These are phyloP conservation scores for Heritiera fomes DNA, from an alignment of 345 rosid genomes.

Conservation along the genomic window DNA sequence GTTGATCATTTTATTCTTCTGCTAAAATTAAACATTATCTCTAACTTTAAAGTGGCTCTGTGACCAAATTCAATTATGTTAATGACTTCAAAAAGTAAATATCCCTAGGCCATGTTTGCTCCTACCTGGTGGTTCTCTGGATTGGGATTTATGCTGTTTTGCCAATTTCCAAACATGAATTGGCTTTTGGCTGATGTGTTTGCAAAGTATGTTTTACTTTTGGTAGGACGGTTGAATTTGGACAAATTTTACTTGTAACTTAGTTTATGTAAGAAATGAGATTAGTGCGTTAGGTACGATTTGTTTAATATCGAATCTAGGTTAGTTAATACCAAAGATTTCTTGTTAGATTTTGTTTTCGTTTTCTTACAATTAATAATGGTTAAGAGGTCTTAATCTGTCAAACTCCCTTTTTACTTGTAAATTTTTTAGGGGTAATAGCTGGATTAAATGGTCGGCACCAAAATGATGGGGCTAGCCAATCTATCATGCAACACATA, in stretches of 20 bases:
- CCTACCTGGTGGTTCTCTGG: not conserved
- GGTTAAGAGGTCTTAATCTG: slow-evolving; percentile 6
- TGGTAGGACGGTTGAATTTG: not conserved
- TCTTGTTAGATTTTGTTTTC: not conserved
- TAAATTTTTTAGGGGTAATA: not conserved
- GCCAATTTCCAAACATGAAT: not conserved
- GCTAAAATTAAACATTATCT: not conserved
- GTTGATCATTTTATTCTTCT: not conserved
- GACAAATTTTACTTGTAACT: not conserved
- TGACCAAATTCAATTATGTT: not conserved
- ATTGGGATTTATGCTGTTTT: not conserved
- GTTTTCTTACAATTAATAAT: not conserved
- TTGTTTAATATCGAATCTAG: not conserved
- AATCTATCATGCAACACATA: not conserved
- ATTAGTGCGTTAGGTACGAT: slow-evolving; percentile 16
- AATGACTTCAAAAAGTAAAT: not conserved
- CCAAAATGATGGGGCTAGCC: not conserved
- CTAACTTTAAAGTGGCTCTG: too few species aligned
- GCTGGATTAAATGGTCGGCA: not conserved
- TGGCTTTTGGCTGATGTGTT: not conserved
- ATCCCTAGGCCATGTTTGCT: not conserved
- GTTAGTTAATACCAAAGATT: slow-evolving; percentile 1
- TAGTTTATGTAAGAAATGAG: not conserved
- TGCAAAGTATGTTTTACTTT: not conserved
- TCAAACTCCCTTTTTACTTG: not conserved